Percentiles rank a stretch among this genome's conserved stretches.
Conservation (phyloP, 1,284 basidiomycete genomes). For the Pascua sp. region DNA sequence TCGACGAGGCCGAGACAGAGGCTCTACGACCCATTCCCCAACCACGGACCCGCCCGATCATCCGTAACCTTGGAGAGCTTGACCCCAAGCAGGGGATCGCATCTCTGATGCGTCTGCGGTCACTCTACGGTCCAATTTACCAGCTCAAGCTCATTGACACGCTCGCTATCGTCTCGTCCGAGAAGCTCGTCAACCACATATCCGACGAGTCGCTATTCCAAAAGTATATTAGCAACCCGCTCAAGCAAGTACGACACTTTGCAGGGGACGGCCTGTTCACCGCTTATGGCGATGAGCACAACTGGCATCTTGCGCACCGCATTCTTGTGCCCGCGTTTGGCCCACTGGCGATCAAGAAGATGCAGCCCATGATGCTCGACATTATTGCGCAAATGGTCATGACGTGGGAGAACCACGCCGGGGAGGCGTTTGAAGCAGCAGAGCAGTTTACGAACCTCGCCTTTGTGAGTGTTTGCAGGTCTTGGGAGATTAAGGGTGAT, state of each 20-base stretch:
- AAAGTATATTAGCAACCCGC: conserved; percentile 48
- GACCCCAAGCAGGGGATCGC: conserved; percentile 11
- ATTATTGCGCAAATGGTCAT: conserved; percentile 54
- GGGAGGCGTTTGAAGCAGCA: conserved; percentile 18
- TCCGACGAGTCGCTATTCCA: conserved; percentile 54
- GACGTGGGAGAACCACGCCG: conserved; percentile 18
- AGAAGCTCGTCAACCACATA: conserved; percentile 53
- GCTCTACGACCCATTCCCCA: conserved; percentile 10
- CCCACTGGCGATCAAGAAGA: conserved; percentile 52
- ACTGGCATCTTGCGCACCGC: conserved; percentile 55
- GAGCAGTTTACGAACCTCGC: conserved; percentile 17
- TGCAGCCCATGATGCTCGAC: conserved; percentile 55
- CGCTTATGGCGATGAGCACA: conserved; percentile 53
- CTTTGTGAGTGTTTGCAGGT: conserved; percentile 6
- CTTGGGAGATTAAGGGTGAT: neutral
- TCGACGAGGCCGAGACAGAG: neutral
- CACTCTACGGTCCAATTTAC: conserved; percentile 15
- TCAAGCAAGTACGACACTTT: conserved; percentile 51
- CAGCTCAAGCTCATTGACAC: conserved; percentile 6
- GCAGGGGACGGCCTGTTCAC: conserved; percentile 51
- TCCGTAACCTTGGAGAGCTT: conserved; percentile 48
- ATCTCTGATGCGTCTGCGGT: conserved; percentile 50
- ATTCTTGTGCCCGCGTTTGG: conserved; percentile 58
- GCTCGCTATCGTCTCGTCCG: conserved; percentile 47
- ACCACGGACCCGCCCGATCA: conserved; percentile 5